Evolutionary conservation across 2,329 filamentous ascomycete genomes (phyloP).

Genomic region (Fusarium hostae): DNA sequence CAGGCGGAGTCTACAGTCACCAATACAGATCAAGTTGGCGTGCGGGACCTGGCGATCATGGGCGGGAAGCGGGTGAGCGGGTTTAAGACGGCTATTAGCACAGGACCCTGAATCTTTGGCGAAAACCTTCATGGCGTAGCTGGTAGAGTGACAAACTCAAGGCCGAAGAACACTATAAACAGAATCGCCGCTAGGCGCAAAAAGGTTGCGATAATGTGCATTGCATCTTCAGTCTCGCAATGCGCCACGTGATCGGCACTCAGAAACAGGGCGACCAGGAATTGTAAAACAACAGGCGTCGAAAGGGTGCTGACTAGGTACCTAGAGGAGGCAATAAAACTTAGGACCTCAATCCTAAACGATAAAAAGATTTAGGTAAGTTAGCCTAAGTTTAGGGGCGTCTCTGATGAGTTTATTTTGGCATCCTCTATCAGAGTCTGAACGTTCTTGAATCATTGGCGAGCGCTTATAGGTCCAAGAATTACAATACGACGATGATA

Average conservation of each 20-base stretch:
- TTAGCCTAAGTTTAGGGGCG: no score
- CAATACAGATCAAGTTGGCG: not conserved
- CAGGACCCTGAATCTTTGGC: constrained; percentile 10
- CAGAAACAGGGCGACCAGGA: not conserved
- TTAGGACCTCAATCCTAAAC: no score
- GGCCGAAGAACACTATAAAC: not conserved
- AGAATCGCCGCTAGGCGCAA: not conserved
- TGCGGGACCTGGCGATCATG: not conserved
- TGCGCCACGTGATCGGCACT: not conserved
- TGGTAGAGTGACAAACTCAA: not conserved
- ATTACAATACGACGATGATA: not conserved
- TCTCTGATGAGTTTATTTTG: no score
- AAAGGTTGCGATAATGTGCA: not conserved
- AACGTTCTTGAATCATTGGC: not conserved
- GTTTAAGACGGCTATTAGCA: constrained; percentile 12
- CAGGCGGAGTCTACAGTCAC: not conserved
- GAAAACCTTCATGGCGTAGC: not conserved
- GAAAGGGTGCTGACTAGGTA: not conserved
- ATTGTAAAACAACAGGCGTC: not conserved
- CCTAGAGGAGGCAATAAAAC: no score
- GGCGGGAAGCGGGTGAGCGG: constrained; percentile 1
- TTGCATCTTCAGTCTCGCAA: not conserved
- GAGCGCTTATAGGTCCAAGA: not conserved
- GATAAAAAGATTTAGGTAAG: no score
- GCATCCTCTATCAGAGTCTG: no score